Percentiles rank a stretch among this genome's conserved stretches.
Conservation (phyloP, 495 filamentous ascomycete genomes). For the Hypomontagnella submonticulosa region DNA sequence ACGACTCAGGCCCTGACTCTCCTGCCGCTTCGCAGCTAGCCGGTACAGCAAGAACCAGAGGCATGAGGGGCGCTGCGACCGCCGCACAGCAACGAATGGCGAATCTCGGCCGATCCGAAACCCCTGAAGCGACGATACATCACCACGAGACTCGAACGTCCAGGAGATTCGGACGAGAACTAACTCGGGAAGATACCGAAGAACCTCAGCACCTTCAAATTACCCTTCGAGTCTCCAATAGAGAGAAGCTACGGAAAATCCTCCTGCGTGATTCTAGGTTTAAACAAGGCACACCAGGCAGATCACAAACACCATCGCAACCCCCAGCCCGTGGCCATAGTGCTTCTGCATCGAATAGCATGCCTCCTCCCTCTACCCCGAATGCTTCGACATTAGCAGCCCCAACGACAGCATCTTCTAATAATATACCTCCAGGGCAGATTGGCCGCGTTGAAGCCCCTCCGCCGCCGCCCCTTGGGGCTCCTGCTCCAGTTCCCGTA, state of each 20-base stretch:
- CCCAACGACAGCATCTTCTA: constrained; percentile 50
- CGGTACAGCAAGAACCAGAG: constrained; percentile 86
- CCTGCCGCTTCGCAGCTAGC: constrained; percentile 79
- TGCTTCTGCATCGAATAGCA: constrained; percentile 66
- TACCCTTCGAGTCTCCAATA: constrained; percentile 72
- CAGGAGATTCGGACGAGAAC: constrained; percentile 66
- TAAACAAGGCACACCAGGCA: constrained; percentile 53
- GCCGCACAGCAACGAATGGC: constrained; percentile 81
- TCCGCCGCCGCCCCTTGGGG: constrained; percentile 65
- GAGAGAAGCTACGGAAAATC: constrained; percentile 67
- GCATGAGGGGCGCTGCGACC: constrained; percentile 84
- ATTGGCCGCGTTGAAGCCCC: constrained; percentile 74
- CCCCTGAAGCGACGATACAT: constrained; percentile 77
- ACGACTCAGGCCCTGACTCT: constrained; percentile 87
- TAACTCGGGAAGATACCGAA: constrained; percentile 75
- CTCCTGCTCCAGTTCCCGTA: constrained; percentile 64
- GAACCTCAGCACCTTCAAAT: constrained; percentile 75
- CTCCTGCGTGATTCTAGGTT: constrained; percentile 59
- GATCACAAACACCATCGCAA: constrained; percentile 61
- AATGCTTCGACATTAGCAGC: constrained; percentile 47
- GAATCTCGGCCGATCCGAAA: constrained; percentile 85
- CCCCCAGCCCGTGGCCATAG: constrained; percentile 62
- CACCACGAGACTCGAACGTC: constrained; percentile 78
- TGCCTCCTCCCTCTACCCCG: constrained; percentile 68
- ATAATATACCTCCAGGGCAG: constrained; percentile 59